Conservation (phyloP, 495 filamentous ascomycete genomes). For the Articulospora tetracladia region DNA sequence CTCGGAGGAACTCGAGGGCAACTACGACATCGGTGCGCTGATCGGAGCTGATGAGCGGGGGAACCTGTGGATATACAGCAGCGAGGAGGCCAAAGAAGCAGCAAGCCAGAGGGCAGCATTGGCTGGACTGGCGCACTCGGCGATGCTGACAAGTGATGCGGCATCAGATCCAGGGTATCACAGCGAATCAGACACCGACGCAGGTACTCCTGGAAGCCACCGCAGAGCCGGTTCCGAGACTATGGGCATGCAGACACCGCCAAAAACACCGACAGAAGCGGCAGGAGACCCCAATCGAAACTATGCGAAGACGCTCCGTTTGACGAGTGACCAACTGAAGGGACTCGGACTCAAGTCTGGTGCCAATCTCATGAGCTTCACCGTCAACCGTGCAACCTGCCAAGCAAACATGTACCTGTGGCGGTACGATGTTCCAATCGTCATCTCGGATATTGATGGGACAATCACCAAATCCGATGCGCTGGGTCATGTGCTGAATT, state of each 20-base stretch:
- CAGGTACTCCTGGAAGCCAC: slow-evolving; percentile 36
- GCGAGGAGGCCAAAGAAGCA: slow-evolving; percentile 87
- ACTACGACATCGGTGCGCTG: slow-evolving; percentile 92
- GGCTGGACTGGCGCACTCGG: slow-evolving; percentile 24
- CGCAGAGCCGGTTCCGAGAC: slow-evolving; percentile 67
- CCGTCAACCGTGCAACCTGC: slow-evolving; percentile 90
- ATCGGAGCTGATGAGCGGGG: slow-evolving; percentile 94
- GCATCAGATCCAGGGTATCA: slow-evolving; percentile 93
- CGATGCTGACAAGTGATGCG: slow-evolving; percentile 62
- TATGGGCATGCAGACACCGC: slow-evolving; percentile 66
- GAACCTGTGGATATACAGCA: slow-evolving; percentile 98
- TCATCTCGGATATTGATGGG: slow-evolving; percentile 98
- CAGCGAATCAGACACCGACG: slow-evolving; percentile 62
- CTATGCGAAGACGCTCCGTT: slow-evolving; percentile 94
- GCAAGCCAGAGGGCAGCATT: slow-evolving; percentile 44
- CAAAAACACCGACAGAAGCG: slow-evolving; percentile 64
- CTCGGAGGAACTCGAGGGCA: slow-evolving; percentile 89
- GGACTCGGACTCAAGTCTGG: slow-evolving; percentile 77
- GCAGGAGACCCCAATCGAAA: slow-evolving; percentile 68
- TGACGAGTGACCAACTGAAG: slow-evolving; percentile 95
- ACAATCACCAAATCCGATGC: slow-evolving; percentile 99
- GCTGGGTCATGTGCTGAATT: slow-evolving; percentile 93
- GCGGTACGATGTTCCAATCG: slow-evolving; percentile 83
- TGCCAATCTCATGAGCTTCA: slow-evolving; percentile 90
- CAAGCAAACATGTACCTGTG: slow-evolving; percentile 89